Conservation (phyloP, 805 yeast genomes). For the Cyberlindnera japonica region DNA sequence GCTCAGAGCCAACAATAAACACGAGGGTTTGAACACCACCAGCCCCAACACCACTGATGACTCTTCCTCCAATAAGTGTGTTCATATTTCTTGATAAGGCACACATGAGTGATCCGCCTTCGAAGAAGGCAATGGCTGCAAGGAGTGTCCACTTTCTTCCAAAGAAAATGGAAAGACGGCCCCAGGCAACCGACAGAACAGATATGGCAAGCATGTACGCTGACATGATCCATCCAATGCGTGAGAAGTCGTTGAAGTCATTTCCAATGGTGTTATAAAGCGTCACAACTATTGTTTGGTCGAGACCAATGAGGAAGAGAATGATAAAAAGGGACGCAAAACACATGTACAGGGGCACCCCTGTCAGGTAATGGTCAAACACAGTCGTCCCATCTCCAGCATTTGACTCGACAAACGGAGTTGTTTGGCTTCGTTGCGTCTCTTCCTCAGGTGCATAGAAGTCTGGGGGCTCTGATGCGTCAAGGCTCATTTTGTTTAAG, state of each 20-base stretch:
- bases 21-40: conserved; percentile 61
- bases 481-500: neutral
- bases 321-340: conserved; percentile 24
- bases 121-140: conserved; percentile 37
- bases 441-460: no score
- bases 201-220: conserved; percentile 55
- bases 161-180: conserved; percentile 50
- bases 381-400: conserved; percentile 26
- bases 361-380: conserved; percentile 19
- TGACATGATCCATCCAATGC: conserved; percentile 56
- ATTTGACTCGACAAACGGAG: conserved; percentile 21
- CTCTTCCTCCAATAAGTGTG: conserved; percentile 68
- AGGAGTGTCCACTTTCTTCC: conserved; percentile 43
- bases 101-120: conserved; percentile 56
- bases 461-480: neutral
- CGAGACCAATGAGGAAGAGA: conserved; percentile 33
- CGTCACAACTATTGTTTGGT: conserved; percentile 56
- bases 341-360: conserved; percentile 11
- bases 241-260: conserved; percentile 46
- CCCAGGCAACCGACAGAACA: conserved; percentile 52
- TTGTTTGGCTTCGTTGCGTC: no score
- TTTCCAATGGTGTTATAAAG: conserved; percentile 46
- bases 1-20: conserved; percentile 53
- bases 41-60: conserved; percentile 67
- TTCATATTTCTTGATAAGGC: conserved; percentile 54